Evolutionary conservation across 257 asterid genomes (phyloP).

Genomic region (Scutellaria galericulata): DNA sequence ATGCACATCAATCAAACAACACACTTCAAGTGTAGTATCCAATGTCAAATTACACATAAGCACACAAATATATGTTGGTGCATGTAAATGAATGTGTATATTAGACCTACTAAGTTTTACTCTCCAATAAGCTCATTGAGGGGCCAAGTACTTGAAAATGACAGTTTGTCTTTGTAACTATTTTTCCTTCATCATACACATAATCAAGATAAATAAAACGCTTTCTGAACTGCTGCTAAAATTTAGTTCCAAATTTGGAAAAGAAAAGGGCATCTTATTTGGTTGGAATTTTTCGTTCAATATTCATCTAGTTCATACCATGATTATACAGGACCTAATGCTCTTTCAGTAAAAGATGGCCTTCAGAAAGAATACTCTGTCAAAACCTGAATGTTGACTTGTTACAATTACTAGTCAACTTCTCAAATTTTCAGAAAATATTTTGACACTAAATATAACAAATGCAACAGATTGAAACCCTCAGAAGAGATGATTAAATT

Average conservation of each 20-base stretch:
- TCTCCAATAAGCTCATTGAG: neutral
- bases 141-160: neutral
- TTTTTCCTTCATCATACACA: too few species aligned
- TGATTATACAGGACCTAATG: neutral
- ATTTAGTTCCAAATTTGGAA: too few species aligned
- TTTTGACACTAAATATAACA: neutral
- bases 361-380: neutral
- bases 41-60: too few species aligned
- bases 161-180: neutral
- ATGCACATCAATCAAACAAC: neutral
- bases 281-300: neutral
- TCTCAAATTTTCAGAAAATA: neutral
- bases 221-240: neutral
- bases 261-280: neutral
- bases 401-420: slow-evolving; percentile 1
- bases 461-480: neutral
- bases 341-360: neutral
- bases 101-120: neutral
- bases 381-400: neutral
- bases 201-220: neutral
- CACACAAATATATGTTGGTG: neutral
- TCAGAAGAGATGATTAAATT: neutral
- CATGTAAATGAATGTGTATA: neutral
- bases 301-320: neutral
- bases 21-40: neutral